Evolutionary conservation across 306 rosid species (phyloP).

Genomic region (Acmispon strigosus): DNA sequence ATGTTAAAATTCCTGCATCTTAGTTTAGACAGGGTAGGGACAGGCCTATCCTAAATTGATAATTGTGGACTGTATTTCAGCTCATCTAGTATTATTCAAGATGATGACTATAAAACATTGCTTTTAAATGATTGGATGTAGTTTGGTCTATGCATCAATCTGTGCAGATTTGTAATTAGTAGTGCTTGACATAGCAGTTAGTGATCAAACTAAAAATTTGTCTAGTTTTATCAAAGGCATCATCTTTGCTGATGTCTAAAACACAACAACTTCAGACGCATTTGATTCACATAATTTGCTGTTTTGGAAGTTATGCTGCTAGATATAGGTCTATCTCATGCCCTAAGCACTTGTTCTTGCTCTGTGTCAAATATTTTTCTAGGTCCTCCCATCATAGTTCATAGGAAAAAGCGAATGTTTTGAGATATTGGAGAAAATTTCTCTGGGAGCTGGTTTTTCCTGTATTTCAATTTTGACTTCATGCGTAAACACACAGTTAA

Average conservation of each 20-base stretch:
- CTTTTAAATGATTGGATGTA: neutral
- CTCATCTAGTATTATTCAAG: neutral
- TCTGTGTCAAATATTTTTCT: neutral
- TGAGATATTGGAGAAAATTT: neutral
- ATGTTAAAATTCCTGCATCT: neutral
- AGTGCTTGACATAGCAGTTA: neutral
- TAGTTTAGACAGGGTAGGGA: conserved; percentile 2
- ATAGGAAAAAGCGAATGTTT: neutral
- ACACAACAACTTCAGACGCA: neutral
- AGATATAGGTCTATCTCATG: neutral
- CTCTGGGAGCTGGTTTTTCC: neutral
- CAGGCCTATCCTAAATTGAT: neutral
- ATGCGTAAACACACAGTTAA: neutral
- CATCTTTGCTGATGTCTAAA: neutral
- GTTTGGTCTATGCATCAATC: neutral
- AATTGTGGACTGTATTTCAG: neutral
- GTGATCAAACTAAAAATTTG: neutral
- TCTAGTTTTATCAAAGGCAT: neutral
- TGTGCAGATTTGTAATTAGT: neutral
- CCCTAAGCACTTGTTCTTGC: neutral
- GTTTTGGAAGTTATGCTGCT: neutral
- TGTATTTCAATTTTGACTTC: neutral
- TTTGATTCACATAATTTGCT: neutral
- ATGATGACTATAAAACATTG: neutral
- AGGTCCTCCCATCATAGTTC: neutral